Evolutionary conservation across 2,329 filamentous ascomycete genomes (phyloP), one percentile per base, ranked within the genome.

Genomic region (Colletotrichum sojae): DNA sequence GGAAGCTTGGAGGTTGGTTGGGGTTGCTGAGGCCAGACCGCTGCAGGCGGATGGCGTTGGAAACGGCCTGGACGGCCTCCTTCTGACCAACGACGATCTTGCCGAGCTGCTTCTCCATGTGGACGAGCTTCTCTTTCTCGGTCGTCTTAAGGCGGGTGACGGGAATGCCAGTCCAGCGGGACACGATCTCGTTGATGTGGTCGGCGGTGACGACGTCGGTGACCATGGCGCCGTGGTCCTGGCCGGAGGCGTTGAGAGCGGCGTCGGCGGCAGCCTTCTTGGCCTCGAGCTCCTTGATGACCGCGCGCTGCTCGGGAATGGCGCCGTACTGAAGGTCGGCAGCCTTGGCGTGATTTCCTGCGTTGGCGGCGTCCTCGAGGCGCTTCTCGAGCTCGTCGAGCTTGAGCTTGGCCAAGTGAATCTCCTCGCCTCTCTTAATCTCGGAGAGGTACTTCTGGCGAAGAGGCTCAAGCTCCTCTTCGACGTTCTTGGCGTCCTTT

Each of bases 111-210:
- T 89, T 92, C 83, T 99, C 96, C 96, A 99, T 99, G 76, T 97
- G 88, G 72, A 99, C 88, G n/a, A 99, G 88, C 86, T 98, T 98
- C 80, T 99, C 96, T 83, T 97, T 98, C 83, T 99, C 96, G 0
- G 94, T 93, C 0, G 96, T 98, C 84, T 93, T 95, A 48, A 99
- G 90, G 71, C 95, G 89, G 5, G 94, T 98, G 68, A 99, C 94
- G 1, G 96, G 96, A 74, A 99, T 99, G 72, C 96, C 96, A n/a
- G 96, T 99, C 94, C 95, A 98, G 70, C 94, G 91, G 63, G 93
- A 92, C 61, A 99, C 96, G 71, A 99, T 99, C 78, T 98, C 95
- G 79, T 99, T 98, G 86, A 99, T 99, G 80, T 99, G 95, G 73
- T 99, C 96, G 12, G 95, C 94, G 6, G 96, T 96, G 73, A 99